Conservation (phyloP, 1,139 yeast species). For the Eremothecium coryli region DNA sequence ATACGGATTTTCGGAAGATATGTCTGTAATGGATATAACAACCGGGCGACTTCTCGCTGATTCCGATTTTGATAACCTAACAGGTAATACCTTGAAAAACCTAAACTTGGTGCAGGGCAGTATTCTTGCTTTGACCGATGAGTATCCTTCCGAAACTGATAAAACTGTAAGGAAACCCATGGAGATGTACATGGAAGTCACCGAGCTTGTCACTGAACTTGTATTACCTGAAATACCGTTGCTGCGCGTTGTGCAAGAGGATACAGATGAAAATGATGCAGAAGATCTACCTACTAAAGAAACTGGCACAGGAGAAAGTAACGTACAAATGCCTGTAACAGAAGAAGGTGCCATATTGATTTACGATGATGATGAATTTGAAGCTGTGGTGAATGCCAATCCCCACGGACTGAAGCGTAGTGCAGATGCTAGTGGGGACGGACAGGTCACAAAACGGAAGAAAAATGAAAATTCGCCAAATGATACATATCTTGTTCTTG, state of each 20-base stretch:
- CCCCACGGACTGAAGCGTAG: no score
- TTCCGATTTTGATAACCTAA: conserved; percentile 78
- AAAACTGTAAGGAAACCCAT: conserved; percentile 58
- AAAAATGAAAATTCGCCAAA: no score
- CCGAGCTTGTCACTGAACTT: conserved; percentile 14
- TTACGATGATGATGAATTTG: conserved; percentile 8
- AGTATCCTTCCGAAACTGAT: conserved; percentile 39
- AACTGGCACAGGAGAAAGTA: conserved; percentile 1
- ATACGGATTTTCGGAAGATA: conserved; percentile 56
- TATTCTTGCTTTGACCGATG: conserved; percentile 53
- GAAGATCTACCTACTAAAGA: conserved; percentile 21
- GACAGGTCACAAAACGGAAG: no score
- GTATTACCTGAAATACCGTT: conserved; percentile 29
- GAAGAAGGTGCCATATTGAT: conserved; percentile 11
- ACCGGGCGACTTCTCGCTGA: conserved; percentile 66
- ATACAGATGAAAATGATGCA: conserved; percentile 9
- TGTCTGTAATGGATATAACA: conserved; percentile 54
- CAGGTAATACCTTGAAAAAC: conserved; percentile 39
- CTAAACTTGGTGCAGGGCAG: conserved; percentile 54
- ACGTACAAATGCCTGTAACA: conserved; percentile 5
- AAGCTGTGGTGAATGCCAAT: background rate
- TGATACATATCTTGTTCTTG: no score
- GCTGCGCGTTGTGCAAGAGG: conserved; percentile 26
- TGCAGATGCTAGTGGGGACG: no score
- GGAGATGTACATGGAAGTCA: conserved; percentile 49